These are phyloP conservation scores for Thalassiosira exigua DNA, from an alignment of 352 stramenopile genomes.

Conservation along the genomic window DNA sequence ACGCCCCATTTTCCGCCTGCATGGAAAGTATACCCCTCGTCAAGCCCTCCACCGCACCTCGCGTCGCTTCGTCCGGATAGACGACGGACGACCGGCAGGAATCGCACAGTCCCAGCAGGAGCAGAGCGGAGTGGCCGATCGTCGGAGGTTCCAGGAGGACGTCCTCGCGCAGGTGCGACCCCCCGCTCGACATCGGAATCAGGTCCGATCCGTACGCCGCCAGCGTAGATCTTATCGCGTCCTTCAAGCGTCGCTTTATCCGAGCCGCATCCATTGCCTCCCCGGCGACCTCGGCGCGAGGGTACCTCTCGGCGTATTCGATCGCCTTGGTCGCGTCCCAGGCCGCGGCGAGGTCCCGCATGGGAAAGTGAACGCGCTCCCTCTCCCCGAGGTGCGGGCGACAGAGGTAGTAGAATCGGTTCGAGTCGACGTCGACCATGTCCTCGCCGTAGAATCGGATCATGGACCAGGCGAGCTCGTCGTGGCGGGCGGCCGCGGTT, in stretches of 20 bases:
- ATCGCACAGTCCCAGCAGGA: constrained; percentile 26
- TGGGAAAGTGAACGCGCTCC: constrained; percentile 47
- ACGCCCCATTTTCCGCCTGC: constrained; percentile 51
- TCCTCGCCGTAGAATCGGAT: constrained; percentile 32
- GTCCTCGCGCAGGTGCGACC: constrained; percentile 19
- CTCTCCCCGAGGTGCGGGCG: constrained; percentile 21
- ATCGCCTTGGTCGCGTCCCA: constrained; percentile 61
- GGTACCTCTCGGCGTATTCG: constrained; percentile 5
- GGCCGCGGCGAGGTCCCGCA: constrained; percentile 54
- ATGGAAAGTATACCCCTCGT: constrained; percentile 49
- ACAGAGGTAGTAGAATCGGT: constrained; percentile 60
- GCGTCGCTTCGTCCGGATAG: not conserved
- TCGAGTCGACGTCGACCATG: constrained; percentile 51
- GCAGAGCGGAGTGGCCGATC: constrained; percentile 61
- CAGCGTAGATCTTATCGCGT: constrained; percentile 36
- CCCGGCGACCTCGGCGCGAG: not conserved
- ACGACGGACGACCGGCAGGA: constrained; percentile 18
- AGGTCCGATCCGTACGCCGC: constrained; percentile 23
- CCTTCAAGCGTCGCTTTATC: not conserved
- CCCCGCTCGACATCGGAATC: not conserved
- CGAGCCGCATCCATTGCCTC: not conserved
- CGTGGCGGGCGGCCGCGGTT: constrained; percentile 1
- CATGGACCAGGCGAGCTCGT: constrained; percentile 38
- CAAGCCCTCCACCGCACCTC: constrained; percentile 37
- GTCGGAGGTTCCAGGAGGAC: constrained; percentile 44